Evolutionary conservation across 179 eudicot species (phyloP).

Genomic region (Beta macrorhiza): DNA sequence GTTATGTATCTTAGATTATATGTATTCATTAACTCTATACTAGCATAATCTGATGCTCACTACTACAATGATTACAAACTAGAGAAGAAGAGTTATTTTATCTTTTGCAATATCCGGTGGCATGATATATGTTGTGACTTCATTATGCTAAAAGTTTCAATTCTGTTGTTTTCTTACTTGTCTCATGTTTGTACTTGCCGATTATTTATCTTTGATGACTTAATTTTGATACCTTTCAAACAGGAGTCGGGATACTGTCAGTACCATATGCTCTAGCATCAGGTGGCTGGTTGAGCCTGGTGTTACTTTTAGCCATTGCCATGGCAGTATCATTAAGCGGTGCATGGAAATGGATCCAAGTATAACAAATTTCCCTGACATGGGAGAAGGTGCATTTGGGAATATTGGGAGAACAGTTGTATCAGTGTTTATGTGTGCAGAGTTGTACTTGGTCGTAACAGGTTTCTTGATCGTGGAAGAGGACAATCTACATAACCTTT

Average conservation of each 20-base stretch:
- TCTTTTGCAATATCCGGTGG: background rate
- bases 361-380: slow-evolving; percentile 59
- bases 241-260: slow-evolving; percentile 76
- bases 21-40: background rate
- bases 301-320: slow-evolving; percentile 51
- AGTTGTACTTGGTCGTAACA: slow-evolving; percentile 67
- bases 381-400: slow-evolving; percentile 75
- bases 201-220: background rate
- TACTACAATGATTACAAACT: background rate
- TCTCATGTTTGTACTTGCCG: background rate
- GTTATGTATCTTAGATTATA: background rate
- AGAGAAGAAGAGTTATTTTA: background rate
- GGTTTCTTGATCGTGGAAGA: slow-evolving; percentile 78
- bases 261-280: slow-evolving; percentile 66
- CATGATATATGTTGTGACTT: no score
- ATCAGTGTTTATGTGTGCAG: slow-evolving; percentile 52
- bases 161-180: background rate
- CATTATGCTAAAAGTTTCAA: no score
- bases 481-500: slow-evolving; percentile 56
- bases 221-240: background rate
- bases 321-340: slow-evolving; percentile 45
- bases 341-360: slow-evolving; percentile 64
- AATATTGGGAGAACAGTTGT: slow-evolving; percentile 48
- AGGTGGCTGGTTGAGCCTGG: slow-evolving; percentile 74
- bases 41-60: background rate